phyloP scores from a whole-genome alignment of 164 flowering plant species.

The Cinnamomum chago region DNA sequence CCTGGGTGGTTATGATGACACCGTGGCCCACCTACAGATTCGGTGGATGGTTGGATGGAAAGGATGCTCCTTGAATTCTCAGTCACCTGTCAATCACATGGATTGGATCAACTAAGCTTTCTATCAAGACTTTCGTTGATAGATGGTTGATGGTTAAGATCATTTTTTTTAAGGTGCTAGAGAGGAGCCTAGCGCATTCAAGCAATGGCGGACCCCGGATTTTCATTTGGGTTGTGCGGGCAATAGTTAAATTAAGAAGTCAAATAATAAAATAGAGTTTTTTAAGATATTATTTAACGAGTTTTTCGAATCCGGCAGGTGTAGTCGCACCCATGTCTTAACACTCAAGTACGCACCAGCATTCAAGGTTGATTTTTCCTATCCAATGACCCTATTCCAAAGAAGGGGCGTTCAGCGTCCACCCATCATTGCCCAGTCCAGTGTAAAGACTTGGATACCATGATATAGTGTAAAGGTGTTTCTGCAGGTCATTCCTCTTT shows the following conservation, averaged over 20 bases:
- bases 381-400: too few relatives aligned
- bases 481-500: too few relatives aligned
- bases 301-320: too few relatives aligned
- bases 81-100: neutral
- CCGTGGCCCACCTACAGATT: neutral
- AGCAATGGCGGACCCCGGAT: neutral
- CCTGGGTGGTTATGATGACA: too few relatives aligned
- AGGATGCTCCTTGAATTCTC: neutral
- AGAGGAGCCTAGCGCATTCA: neutral
- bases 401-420: too few relatives aligned
- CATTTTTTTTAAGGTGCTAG: neutral
- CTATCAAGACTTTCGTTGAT: neutral
- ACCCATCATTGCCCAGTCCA: too few relatives aligned
- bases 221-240: neutral
- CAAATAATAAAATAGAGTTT: neutral
- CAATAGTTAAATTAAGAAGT: neutral
- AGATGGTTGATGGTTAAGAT: neutral
- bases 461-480: too few relatives aligned
- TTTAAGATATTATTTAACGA: too few relatives aligned
- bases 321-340: neutral
- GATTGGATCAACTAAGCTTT: neutral
- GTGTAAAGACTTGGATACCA: too few relatives aligned
- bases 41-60: neutral
- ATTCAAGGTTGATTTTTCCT: too few relatives aligned
- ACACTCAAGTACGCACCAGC: neutral